A percentile compares a stretch with the other conserved stretches of the same genome.
These are phyloP conservation scores for Boletus vermiculosoides DNA, from an alignment of 768 basidiomycete genomes.

Conservation along the genomic window DNA sequence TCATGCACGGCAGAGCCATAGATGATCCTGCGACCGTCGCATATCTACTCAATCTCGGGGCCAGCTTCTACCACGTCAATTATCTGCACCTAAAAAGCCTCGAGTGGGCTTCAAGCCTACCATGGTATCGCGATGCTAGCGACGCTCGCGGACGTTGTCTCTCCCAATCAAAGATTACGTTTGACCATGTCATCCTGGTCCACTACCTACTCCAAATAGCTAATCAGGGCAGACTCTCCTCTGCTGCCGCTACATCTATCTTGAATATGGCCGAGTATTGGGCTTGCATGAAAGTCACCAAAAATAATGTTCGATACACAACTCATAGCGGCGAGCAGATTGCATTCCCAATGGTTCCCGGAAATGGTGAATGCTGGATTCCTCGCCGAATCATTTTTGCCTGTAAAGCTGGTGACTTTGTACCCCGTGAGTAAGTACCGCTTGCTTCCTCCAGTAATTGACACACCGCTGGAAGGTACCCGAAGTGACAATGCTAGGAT, in stretches of 20 bases:
- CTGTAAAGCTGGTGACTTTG: background rate
- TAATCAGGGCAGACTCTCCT: too few species aligned
- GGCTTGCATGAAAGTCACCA: background rate
- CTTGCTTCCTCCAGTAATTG: background rate
- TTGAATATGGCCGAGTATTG: background rate
- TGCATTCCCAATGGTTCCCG: background rate
- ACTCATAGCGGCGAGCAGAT: background rate
- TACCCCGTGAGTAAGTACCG: background rate
- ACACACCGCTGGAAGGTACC: background rate
- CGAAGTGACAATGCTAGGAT: accelerated
- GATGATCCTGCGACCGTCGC: too few species aligned
- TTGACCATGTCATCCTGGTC: background rate
- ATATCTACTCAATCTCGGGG: background rate
- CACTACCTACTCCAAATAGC: background rate
- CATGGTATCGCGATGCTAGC: background rate
- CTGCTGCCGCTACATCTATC: background rate
- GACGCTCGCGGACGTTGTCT: background rate
- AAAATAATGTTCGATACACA: background rate
- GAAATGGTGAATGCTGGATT: background rate
- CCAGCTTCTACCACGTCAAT: background rate
- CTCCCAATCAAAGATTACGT: background rate
- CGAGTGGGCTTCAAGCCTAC: background rate
- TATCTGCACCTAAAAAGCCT: background rate
- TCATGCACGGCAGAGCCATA: background rate
- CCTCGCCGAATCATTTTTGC: background rate